phyloP scores from a whole-genome alignment of 2,329 filamentous ascomycete genomes.

The Aspergillus luchuensis region DNA sequence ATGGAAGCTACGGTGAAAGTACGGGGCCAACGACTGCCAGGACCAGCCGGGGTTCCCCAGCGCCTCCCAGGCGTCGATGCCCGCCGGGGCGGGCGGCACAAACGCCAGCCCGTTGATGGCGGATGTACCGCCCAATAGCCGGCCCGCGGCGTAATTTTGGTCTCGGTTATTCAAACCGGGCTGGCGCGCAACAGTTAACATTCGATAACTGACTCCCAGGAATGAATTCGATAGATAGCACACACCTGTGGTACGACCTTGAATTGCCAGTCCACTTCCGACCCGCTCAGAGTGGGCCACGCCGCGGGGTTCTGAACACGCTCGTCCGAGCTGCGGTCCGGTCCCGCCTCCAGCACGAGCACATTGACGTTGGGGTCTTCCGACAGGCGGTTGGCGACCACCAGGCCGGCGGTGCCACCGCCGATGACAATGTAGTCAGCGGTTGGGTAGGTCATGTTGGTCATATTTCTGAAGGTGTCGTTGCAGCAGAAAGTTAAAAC shows the following conservation, averaged over 20 bases:
- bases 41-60: slow-evolving; percentile 28
- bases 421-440: not conserved
- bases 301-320: not conserved
- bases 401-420: slow-evolving; percentile 6
- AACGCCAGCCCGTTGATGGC: slow-evolving; percentile 3
- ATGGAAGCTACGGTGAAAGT: slow-evolving; percentile 6
- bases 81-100: slow-evolving; percentile 47
- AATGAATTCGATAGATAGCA: not conserved
- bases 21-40: slow-evolving; percentile 21
- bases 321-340: not conserved
- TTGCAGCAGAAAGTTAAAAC: no score
- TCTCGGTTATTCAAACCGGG: not conserved
- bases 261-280: slow-evolving; percentile 3
- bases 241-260: slow-evolving; percentile 1
- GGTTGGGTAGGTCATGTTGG: no score
- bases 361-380: not conserved
- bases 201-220: no score
- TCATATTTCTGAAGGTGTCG: no score
- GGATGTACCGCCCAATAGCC: slow-evolving; percentile 5
- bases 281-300: slow-evolving; percentile 1
- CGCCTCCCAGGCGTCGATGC: slow-evolving; percentile 34
- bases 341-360: not conserved
- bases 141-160: not conserved
- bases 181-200: no score
- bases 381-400: not conserved